Percentiles rank a stretch among this genome's conserved stretches.
Evolutionary conservation across 768 basidiomycete species (phyloP).

Genomic region (Ramaria sp.): DNA sequence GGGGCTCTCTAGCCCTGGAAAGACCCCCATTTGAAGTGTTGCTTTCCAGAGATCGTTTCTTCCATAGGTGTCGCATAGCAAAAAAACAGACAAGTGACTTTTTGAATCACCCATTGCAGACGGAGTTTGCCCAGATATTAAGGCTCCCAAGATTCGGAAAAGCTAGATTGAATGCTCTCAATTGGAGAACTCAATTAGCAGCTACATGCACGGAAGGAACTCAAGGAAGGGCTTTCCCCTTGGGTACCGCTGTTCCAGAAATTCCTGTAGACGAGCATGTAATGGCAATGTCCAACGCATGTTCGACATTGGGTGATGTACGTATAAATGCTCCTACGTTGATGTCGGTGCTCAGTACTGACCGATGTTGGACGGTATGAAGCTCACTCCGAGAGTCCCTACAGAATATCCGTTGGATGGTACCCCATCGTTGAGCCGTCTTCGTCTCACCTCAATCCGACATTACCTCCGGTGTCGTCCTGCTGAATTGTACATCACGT

Average conservation of each 20-base stretch:
- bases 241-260: not conserved
- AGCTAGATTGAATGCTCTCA: slow-evolving; percentile 14
- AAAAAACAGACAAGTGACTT: slow-evolving; percentile 25
- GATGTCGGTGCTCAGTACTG: not conserved
- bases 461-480: slow-evolving; percentile 31
- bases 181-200: slow-evolving; percentile 13
- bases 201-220: not conserved
- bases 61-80: slow-evolving; percentile 30
- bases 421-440: not conserved
- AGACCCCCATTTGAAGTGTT: slow-evolving; percentile 32
- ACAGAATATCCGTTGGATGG: not conserved
- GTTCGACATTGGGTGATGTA: slow-evolving; percentile 4
- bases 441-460: slow-evolving; percentile 8
- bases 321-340: not conserved
- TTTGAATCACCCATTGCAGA: slow-evolving; percentile 35
- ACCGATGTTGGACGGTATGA: no score
- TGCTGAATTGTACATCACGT: slow-evolving; percentile 37
- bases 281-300: not conserved
- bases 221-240: not conserved
- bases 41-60: slow-evolving; percentile 37
- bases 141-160: slow-evolving; percentile 11
- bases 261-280: not conserved
- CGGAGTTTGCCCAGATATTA: slow-evolving; percentile 27
- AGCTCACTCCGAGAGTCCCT: not conserved
- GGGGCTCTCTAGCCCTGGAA: slow-evolving; percentile 23